Evolutionary conservation across 257 asterid genomes (phyloP).

Genomic region (Solanum phureja): DNA sequence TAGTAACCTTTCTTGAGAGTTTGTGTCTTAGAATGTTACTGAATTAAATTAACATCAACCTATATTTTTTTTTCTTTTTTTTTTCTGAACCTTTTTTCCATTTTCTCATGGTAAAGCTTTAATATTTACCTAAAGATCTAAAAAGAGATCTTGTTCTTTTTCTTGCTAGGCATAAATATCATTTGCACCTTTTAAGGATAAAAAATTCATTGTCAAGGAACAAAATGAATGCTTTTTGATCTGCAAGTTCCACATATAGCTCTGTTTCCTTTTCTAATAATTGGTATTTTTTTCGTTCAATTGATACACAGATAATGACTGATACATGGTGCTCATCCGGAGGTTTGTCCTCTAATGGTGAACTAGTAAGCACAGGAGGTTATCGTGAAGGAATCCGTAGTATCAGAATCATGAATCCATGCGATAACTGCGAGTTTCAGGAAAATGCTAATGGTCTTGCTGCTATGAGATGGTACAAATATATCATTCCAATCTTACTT

Average conservation of each 20-base stretch:
- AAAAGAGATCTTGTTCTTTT: neutral
- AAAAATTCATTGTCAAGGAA: neutral
- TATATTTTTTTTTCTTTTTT: neutral
- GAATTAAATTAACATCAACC: neutral
- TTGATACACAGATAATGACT: slow-evolving; percentile 21
- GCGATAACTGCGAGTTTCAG: slow-evolving; percentile 26
- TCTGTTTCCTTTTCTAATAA: neutral
- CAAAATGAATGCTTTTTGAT: neutral
- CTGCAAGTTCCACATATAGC: neutral
- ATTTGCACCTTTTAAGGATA: neutral
- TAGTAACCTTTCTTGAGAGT: neutral
- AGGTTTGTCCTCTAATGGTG: slow-evolving; percentile 46
- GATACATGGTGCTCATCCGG: slow-evolving; percentile 99
- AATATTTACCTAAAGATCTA: neutral
- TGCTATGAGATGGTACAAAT: slow-evolving; percentile 43
- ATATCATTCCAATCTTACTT: neutral
- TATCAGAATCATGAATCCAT: slow-evolving; percentile 31
- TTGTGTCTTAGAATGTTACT: neutral
- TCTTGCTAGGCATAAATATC: neutral
- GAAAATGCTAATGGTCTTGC: slow-evolving; percentile 42
- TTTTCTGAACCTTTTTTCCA: neutral
- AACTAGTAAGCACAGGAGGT: slow-evolving; percentile 68
- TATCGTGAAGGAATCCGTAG: slow-evolving; percentile 39
- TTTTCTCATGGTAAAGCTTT: neutral
- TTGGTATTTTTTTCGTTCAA: neutral